Conservation (phyloP, 768 basidiomycete genomes). For the Suillus subaureus region DNA sequence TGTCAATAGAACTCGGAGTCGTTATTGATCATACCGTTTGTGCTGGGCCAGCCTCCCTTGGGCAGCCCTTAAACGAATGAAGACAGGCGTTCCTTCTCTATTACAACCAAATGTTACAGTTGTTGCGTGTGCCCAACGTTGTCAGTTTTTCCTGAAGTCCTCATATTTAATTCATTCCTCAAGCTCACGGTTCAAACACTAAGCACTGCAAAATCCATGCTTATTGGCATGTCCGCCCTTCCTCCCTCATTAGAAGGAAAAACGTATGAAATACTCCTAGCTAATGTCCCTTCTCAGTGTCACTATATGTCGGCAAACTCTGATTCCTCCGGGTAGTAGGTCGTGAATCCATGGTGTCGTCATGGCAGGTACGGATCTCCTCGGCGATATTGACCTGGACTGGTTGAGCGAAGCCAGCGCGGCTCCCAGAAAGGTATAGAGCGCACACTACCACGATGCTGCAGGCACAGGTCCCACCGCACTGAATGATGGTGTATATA, state of each 20-base stretch:
- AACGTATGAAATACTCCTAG: not conserved
- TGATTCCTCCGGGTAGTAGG: not conserved
- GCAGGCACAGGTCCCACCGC: slow-evolving; percentile 18
- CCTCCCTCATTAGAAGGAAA: not conserved
- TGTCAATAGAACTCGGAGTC: not conserved
- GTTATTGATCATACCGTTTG: not conserved
- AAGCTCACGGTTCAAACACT: not conserved
- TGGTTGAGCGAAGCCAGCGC: not conserved
- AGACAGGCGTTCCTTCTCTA: not conserved
- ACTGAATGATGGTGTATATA: slow-evolving; percentile 22
- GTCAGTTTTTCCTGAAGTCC: not conserved
- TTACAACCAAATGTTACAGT: not conserved
- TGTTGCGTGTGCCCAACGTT: not conserved
- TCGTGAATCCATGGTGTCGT: not conserved
- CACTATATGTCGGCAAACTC: not conserved
- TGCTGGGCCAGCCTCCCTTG: not conserved
- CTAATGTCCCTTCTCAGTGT: not conserved
- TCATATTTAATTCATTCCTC: not conserved
- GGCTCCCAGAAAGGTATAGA: slow-evolving; percentile 6
- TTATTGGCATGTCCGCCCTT: not conserved
- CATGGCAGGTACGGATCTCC: not conserved
- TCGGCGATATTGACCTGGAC: not conserved
- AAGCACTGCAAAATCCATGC: not conserved
- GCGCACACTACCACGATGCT: slow-evolving; percentile 17
- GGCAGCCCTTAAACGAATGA: not conserved